These are phyloP conservation scores for Exidia glandulosa DNA, from an alignment of 768 basidiomycete genomes.

Conservation along the genomic window DNA sequence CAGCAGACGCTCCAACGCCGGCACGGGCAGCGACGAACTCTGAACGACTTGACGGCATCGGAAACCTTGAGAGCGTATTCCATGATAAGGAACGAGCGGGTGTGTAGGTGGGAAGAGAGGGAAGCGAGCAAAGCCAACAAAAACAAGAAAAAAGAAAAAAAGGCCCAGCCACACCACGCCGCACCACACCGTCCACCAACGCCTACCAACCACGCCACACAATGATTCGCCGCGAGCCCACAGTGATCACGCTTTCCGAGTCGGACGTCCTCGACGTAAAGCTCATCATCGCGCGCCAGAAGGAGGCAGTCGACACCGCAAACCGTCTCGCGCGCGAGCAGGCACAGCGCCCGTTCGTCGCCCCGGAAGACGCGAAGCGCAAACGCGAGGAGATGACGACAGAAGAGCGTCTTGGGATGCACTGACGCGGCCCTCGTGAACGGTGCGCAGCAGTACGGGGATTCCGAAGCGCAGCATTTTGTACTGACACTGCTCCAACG, in stretches of 20 bases:
- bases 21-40: conserved; percentile 36
- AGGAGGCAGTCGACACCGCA: conserved; percentile 10
- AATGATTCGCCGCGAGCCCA: conserved; percentile 73
- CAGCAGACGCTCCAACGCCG: not conserved
- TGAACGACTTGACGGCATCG: conserved; percentile 58
- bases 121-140: not conserved
- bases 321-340: conserved; percentile 4
- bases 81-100: conserved; percentile 30
- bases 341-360: conserved; percentile 12
- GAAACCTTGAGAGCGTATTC: conserved; percentile 53
- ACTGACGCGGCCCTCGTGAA: too few relatives aligned
- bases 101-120: not conserved
- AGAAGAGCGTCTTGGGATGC: conserved; percentile 24
- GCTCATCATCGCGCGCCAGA: conserved; percentile 35
- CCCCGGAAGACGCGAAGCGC: conserved; percentile 23
- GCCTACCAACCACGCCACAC: not conserved
- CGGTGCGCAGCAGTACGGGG: too few relatives aligned
- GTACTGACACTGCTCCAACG: too few relatives aligned
- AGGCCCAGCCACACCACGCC: not conserved
- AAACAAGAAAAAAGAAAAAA: not conserved
- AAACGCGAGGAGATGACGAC: conserved; percentile 24
- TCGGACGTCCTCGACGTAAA: conserved; percentile 71
- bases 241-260: conserved; percentile 66
- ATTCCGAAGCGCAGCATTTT: too few relatives aligned
- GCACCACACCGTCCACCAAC: conserved; percentile 5